Evolutionary conservation across 371 early-diverging fungal species (phyloP).

Genomic region (Mortierella sp.): DNA sequence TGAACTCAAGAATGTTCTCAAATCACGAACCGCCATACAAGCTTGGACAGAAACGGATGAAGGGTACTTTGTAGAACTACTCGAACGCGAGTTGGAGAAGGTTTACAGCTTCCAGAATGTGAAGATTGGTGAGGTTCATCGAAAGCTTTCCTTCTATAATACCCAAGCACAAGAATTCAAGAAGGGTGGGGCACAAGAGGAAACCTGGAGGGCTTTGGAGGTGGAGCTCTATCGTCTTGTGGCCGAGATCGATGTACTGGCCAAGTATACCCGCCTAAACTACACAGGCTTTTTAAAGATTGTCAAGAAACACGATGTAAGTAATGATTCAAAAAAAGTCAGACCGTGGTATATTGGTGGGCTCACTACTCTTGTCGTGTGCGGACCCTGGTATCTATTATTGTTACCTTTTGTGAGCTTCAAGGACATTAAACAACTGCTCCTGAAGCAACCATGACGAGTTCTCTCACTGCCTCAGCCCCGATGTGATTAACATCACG

Average conservation of each 20-base stretch:
- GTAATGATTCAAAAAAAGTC: constrained; percentile 16
- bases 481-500: too few species aligned
- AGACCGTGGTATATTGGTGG: background rate
- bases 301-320: constrained; percentile 97
- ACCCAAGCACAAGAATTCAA: constrained; percentile 70
- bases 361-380: background rate
- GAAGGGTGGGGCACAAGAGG: constrained; percentile 67
- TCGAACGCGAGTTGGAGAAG: constrained; percentile 95
- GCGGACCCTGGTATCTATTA: constrained; percentile 14
- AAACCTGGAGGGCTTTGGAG: constrained; percentile 80
- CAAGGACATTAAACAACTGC: background rate
- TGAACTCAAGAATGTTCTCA: constrained; percentile 84
- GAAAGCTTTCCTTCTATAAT: constrained; percentile 84
- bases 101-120: constrained; percentile 91
- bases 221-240: constrained; percentile 87
- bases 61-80: constrained; percentile 85
- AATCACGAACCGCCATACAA: constrained; percentile 60
- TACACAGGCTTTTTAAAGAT: constrained; percentile 98
- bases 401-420: background rate
- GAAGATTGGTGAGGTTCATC: constrained; percentile 91
- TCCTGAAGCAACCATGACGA: too few species aligned
- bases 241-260: constrained; percentile 93
- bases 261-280: constrained; percentile 96
- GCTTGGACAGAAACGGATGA: constrained; percentile 83
- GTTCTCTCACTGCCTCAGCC: too few species aligned